phyloP scores from a whole-genome alignment of 2,329 filamentous ascomycete species.

The Sporothrix humicola region DNA sequence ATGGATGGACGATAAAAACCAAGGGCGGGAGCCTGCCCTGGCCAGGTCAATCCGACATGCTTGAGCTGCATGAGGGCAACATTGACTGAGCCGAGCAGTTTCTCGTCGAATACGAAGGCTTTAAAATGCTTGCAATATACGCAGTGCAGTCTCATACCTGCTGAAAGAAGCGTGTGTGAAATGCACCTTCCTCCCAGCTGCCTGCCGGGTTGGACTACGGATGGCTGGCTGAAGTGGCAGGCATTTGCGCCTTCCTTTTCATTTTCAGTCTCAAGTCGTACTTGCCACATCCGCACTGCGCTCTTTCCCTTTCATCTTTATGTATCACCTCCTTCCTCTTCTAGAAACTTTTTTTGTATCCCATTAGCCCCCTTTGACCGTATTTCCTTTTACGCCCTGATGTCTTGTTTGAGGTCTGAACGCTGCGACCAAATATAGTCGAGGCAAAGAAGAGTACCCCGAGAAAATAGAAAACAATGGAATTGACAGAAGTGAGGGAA shows the following conservation, averaged over 20 bases:
- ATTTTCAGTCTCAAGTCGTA: constrained; percentile 13
- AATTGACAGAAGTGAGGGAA: not conserved
- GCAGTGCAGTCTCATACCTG: not conserved
- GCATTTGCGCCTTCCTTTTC: constrained; percentile 12
- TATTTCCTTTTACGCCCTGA: not conserved
- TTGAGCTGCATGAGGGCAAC: not conserved
- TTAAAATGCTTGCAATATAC: not conserved
- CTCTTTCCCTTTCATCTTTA: not conserved
- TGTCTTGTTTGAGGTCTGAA: too few relatives aligned
- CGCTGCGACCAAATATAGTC: too few relatives aligned
- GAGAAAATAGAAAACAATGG: not conserved
- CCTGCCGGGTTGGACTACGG: not conserved
- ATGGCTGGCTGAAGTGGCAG: constrained; percentile 1
- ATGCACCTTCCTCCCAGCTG: not conserved
- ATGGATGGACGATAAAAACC: not conserved
- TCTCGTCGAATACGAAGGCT: not conserved
- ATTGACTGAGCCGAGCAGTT: not conserved
- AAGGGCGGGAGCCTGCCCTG: not conserved
- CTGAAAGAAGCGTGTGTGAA: not conserved
- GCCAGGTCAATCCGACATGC: not conserved
- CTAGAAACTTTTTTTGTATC: not conserved
- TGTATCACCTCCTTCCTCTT: not conserved
- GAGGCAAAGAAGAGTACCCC: too few relatives aligned
- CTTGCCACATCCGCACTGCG: constrained; percentile 12
- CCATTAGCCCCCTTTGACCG: too few relatives aligned